Evolutionary conservation across 768 basidiomycete genomes (phyloP), one percentile per base, ranked within the genome.

Genomic region (Daedaleopsis sinensis): DNA sequence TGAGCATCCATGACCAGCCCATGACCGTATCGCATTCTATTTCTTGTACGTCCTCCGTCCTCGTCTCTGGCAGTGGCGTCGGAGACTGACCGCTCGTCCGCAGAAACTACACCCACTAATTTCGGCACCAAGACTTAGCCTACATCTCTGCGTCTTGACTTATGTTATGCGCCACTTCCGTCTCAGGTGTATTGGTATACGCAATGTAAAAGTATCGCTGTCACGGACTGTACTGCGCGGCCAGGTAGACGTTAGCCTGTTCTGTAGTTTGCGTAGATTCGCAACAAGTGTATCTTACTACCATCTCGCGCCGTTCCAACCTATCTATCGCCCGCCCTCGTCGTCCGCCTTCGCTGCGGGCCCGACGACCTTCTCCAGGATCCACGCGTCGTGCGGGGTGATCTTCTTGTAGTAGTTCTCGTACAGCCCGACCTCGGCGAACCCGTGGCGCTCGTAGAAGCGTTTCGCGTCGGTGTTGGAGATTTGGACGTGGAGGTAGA

Each of bases 381-480:
- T 79, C 94, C 94, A 96, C 21, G 94, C 94, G 69, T 89, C 90
- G 64, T 84, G 84, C 24, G 94, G 94, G 32, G 75, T 78, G 59
- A 96, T 91, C 73, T 93, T 95, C 76, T 93, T 94, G 84, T 96
- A 96, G 76, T 96, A 96, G 63, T 85, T 81, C 68, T 88, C 78
- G 56, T 89, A 84, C 35, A 89, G 64, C 21, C 80, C 82, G 21
- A 83, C 78, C 73, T 91, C 87, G 57, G 74, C 78, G 78, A 96
- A 96, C 9, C 90, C 94, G 67, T 94, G 88, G 47, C 81, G 80
- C 75, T 93, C 90, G 73, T 95, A 96, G 74, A 95, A 95, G 57
- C 74, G 78, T 76, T 89, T 93, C 24, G 91, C 93, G 16, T 81
- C 84, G 36, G 74, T 74, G 69, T 95, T 96, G 42, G 88, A 90